Percentiles rank a stretch among this genome's conserved stretches.
Conservation (phyloP, 306 rosid species). For the Gillenia trifoliata region DNA sequence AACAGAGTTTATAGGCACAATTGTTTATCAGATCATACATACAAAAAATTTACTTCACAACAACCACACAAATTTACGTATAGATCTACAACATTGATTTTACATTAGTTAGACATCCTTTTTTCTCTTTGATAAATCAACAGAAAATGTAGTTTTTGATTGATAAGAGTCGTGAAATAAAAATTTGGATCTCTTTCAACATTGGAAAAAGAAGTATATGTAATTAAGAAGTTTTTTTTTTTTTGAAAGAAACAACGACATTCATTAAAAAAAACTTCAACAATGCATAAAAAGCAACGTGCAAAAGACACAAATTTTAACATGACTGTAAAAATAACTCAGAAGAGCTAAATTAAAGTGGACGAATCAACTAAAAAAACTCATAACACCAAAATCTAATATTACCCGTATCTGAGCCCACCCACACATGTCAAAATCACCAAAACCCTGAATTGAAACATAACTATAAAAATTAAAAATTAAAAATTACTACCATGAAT, state of each 20-base stretch:
- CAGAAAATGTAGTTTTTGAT: no score
- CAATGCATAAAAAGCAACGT: no score
- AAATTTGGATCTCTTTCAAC: not conserved
- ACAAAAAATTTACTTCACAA: not conserved
- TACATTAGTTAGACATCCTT: not conserved
- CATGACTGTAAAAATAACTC: not conserved
- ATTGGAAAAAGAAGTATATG: not conserved
- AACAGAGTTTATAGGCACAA: not conserved
- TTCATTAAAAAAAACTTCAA: not conserved
- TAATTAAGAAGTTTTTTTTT: no score
- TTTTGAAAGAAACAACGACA: not conserved
- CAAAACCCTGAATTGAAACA: no score
- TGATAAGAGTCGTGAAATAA: not conserved
- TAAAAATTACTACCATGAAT: no score
- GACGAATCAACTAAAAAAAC: no score
- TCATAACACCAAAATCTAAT: no score
- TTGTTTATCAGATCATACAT: not conserved
- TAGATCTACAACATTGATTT: not conserved
- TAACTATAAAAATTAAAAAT: no score
- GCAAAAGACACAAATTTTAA: not conserved
- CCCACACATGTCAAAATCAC: no score
- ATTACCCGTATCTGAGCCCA: no score
- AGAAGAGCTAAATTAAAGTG: no score
- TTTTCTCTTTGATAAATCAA: no score
- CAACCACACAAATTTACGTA: not conserved